phyloP scores from a whole-genome alignment of 1,284 basidiomycete species.

The Kwoniella shivajii region DNA sequence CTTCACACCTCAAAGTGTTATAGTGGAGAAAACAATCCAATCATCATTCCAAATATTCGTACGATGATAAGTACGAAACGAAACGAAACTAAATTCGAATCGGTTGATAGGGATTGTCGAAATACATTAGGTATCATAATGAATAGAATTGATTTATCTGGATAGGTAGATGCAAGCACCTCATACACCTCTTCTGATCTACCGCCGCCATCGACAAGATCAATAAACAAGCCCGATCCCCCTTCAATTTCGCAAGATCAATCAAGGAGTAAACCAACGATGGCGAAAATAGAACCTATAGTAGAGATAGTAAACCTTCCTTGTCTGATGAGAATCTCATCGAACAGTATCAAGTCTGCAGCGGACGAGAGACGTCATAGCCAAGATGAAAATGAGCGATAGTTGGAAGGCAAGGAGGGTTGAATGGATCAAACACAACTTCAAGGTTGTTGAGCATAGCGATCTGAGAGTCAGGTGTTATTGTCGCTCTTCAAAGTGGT shows the following conservation, averaged over 20 bases:
- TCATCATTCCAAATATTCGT: too few species aligned
- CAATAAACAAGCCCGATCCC: too few species aligned
- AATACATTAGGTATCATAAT: neutral
- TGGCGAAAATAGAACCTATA: neutral
- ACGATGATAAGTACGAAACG: neutral
- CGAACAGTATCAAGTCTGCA: neutral
- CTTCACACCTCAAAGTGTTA: too few species aligned
- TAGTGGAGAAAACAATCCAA: too few species aligned
- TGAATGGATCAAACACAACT: neutral
- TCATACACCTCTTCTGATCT: neutral
- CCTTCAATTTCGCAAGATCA: too few species aligned
- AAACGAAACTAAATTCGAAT: neutral
- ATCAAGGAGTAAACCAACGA: too few species aligned
- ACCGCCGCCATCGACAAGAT: too few species aligned
- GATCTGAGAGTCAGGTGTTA: neutral
- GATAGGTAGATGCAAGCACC: neutral
- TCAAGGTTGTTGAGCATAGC: neutral
- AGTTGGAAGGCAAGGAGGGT: neutral
- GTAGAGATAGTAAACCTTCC: neutral
- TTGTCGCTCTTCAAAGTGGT: neutral
- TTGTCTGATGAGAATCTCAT: neutral
- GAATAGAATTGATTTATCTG: neutral
- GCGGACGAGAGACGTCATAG: neutral
- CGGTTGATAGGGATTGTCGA: neutral
- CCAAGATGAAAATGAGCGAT: neutral